phyloP scores from a whole-genome alignment of 2,329 filamentous ascomycete genomes.

The Fonsecaea monophora region DNA sequence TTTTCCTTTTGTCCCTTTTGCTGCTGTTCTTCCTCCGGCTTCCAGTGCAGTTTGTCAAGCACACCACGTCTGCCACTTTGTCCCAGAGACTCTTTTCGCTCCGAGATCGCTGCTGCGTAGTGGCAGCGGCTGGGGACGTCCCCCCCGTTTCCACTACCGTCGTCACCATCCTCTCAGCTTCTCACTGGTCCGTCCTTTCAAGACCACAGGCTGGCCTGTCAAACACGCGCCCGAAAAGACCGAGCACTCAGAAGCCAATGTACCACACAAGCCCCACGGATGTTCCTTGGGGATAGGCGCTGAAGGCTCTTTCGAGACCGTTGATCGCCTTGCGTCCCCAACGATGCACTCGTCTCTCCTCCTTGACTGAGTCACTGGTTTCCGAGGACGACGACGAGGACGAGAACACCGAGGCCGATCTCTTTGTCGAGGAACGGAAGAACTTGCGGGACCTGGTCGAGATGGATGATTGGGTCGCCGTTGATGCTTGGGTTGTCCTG shows the following conservation, averaged over 20 bases:
- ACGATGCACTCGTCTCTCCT: conserved; percentile 16
- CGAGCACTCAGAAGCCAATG: conserved; percentile 7
- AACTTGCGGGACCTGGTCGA: conserved; percentile 14
- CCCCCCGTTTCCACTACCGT: conserved; percentile 11
- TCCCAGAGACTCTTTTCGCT: neutral
- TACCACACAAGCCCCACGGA: conserved; percentile 19
- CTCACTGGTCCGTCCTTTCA: neutral
- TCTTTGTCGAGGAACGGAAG: conserved; percentile 10
- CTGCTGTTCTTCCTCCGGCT: conserved; percentile 1
- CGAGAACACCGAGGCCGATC: conserved; percentile 13
- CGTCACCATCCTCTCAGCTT: conserved; percentile 12
- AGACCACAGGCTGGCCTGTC: neutral
- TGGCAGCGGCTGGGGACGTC: neutral
- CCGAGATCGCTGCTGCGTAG: neutral
- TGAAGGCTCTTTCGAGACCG: conserved; percentile 10
- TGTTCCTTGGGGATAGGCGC: conserved; percentile 17
- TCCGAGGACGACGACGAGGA: neutral
- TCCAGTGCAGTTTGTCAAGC: conserved; percentile 2
- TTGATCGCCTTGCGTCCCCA: conserved; percentile 18
- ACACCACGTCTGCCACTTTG: conserved; percentile 14
- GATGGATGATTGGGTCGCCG: conserved; percentile 5
- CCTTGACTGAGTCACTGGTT: conserved; percentile 3
- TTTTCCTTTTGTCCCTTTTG: neutral
- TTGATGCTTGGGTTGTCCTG: conserved; percentile 16
- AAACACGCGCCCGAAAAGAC: neutral